These are phyloP conservation scores for Globisporangium yorkense DNA, from an alignment of 352 stramenopile species.

Conservation along the genomic window DNA sequence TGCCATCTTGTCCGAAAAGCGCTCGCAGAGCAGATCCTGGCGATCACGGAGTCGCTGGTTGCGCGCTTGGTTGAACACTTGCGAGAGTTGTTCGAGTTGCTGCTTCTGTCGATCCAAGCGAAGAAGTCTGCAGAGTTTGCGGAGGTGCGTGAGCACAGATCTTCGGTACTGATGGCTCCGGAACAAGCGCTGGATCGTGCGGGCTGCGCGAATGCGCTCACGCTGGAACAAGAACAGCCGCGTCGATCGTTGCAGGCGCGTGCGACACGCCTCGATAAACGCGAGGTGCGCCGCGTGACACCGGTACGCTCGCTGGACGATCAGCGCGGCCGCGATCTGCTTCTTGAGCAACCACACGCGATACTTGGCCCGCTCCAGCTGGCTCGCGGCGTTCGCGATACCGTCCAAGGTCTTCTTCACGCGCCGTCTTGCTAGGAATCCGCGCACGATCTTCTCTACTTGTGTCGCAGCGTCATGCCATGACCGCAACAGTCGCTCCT, in stretches of 20 bases:
- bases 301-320: slow-evolving; percentile 34
- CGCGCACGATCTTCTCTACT: slow-evolving; percentile 33
- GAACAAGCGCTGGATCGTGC: slow-evolving; percentile 29
- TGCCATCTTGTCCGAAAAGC: slow-evolving; percentile 7
- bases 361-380: slow-evolving; percentile 6
- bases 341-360: slow-evolving; percentile 13
- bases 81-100: slow-evolving; percentile 19
- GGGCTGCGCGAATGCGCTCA: slow-evolving; percentile 18
- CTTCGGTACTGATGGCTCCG: slow-evolving; percentile 30
- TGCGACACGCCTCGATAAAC: slow-evolving; percentile 19
- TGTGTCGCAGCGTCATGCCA: slow-evolving; percentile 35
- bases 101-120: slow-evolving; percentile 18
- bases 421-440: slow-evolving; percentile 25
- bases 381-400: slow-evolving; percentile 21
- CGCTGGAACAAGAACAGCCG: slow-evolving; percentile 32
- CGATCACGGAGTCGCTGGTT: background rate
- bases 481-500: slow-evolving; percentile 27
- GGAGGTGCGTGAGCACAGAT: slow-evolving; percentile 19
- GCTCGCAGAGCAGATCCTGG: slow-evolving; percentile 12
- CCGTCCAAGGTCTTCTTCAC: slow-evolving; percentile 24
- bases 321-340: slow-evolving; percentile 18
- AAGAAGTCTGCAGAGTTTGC: slow-evolving; percentile 24
- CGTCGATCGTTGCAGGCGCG: slow-evolving; percentile 21
- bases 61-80: slow-evolving; percentile 20
- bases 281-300: slow-evolving; percentile 15